phyloP scores from a whole-genome alignment of 257 asterid species.

The Scutellaria minor region DNA sequence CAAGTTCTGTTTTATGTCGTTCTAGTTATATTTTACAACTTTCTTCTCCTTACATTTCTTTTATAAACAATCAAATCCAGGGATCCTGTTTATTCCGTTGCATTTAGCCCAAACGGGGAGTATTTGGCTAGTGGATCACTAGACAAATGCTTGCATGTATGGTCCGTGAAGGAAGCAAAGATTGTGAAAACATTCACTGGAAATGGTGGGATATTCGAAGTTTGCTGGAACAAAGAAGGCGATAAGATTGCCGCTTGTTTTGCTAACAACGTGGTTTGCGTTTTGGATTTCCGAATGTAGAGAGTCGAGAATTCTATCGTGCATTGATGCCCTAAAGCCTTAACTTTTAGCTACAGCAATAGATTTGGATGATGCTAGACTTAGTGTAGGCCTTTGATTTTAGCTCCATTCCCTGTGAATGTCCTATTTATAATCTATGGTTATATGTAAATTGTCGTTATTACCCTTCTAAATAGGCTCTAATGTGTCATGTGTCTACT shows the following conservation, averaged over 20 bases:
- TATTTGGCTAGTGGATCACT: slow-evolving; percentile 94
- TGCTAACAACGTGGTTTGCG: slow-evolving; percentile 87
- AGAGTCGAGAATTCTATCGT: slow-evolving; percentile 33
- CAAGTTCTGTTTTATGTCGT: not conserved
- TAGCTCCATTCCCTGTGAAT: slow-evolving; percentile 25
- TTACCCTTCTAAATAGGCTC: slow-evolving; percentile 21
- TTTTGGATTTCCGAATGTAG: slow-evolving; percentile 86
- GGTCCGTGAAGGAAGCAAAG: slow-evolving; percentile 97
- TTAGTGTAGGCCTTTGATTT: slow-evolving; percentile 33
- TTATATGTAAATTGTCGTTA: slow-evolving; percentile 18
- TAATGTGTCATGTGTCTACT: not conserved
- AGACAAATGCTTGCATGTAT: slow-evolving; percentile 85
- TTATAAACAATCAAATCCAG: slow-evolving; percentile 45
- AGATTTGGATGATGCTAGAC: slow-evolving; percentile 36
- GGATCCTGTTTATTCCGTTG: slow-evolving; percentile 93
- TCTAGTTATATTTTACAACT: not conserved
- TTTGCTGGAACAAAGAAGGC: slow-evolving; percentile 98
- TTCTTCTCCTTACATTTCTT: not conserved
- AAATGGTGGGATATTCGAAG: slow-evolving; percentile 92
- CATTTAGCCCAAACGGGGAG: slow-evolving; percentile 93
- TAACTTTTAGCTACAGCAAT: slow-evolving; percentile 27
- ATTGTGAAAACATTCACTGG: slow-evolving; percentile 84
- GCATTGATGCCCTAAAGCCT: slow-evolving; percentile 29
- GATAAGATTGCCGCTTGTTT: slow-evolving; percentile 91
- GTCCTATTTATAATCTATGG: slow-evolving; percentile 21